A percentile compares a stretch with the other conserved stretches of the same genome.
Evolutionary conservation across 2,329 filamentous ascomycete genomes (phyloP).

Genomic region (Myriosclerotinia duriaeana): DNA sequence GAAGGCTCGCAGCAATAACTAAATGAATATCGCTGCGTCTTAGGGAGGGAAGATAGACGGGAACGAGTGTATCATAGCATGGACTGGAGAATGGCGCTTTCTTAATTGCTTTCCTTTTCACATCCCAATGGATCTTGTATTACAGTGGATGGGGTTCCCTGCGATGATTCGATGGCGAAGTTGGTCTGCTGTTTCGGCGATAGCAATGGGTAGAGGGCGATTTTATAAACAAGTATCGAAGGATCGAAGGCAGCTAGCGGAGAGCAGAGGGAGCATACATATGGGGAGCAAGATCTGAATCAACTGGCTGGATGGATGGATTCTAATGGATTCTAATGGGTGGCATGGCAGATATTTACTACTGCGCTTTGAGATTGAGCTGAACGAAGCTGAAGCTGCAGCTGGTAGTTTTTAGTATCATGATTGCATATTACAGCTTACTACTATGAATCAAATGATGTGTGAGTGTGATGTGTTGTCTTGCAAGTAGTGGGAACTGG

Average conservation of each 20-base stretch:
- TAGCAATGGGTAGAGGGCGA: not conserved
- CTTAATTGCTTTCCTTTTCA: constrained; percentile 19
- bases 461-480: too few relatives aligned
- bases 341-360: not conserved
- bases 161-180: not conserved
- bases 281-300: not conserved
- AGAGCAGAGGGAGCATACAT: not conserved
- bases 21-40: constrained; percentile 17
- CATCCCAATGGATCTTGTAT: not conserved
- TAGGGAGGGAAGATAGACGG: not conserved
- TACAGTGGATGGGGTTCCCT: not conserved
- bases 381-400: not conserved
- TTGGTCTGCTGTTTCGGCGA: not conserved
- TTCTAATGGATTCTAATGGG: not conserved
- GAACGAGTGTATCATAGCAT: constrained; percentile 23
- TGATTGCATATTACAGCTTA: too few relatives aligned
- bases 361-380: not conserved
- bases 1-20: constrained; percentile 48
- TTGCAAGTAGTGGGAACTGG: too few relatives aligned
- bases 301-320: too few relatives aligned
- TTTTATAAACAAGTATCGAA: not conserved
- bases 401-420: not conserved
- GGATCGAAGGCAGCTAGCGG: not conserved
- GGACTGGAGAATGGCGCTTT: constrained; percentile 35
- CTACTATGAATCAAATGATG: too few relatives aligned